Base-by-base conservation (phyloP, 768 basidiomycete genomes). In the Lactifluus volemus region DNA sequence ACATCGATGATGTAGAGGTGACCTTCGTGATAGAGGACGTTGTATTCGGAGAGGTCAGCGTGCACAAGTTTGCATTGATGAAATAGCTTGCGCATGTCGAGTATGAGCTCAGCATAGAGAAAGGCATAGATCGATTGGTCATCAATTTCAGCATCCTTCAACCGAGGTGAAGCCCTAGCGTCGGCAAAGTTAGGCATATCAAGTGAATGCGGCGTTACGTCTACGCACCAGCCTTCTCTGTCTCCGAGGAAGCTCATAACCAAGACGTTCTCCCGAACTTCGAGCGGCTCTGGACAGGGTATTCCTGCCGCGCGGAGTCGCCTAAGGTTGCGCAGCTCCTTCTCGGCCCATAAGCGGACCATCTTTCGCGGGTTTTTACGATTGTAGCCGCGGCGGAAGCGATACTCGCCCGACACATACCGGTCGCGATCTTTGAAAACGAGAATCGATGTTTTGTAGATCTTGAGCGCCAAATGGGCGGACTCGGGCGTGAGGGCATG, bases 321-420 rank as follows among this genome's bases (percentile, higher is more conserved):
- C 70, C 88, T 87, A 63, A 99, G 75, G 71, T 99, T 99, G 25
- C 97, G 84, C 88, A 98, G 89, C 73, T 99, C 97, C 75, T 99
- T 99, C 74, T 99, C 97, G 2, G 97, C 97, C 97, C 97, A 99
- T 3, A 98, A 73, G 15, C 93, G 82, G 19, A 99, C 95, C 96
- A 99, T 98, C 75, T 99, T 99, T 30, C 97, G 84, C 15, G 97
- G 96, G 70, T 98, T 99, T 63, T 81, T 85, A 59, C 87, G 86
- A 69, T 78, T 76, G 73, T 92, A 92, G 29, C 95, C 95, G 58
- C 86, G 82, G 51, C 92, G 81, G 76, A 98, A 98, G n/a, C 97
- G 86, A 71, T 89, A 86, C 72, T 98, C 96, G 53, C 97, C 97
- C 0, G 89, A 85, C 44, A 98, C 94, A 72, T 99, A 99, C 60